Evolutionary conservation across 2,329 filamentous ascomycete species (phyloP), one percentile per base, ranked within the genome.

Genomic region (Tolypocladium tropicale): DNA sequence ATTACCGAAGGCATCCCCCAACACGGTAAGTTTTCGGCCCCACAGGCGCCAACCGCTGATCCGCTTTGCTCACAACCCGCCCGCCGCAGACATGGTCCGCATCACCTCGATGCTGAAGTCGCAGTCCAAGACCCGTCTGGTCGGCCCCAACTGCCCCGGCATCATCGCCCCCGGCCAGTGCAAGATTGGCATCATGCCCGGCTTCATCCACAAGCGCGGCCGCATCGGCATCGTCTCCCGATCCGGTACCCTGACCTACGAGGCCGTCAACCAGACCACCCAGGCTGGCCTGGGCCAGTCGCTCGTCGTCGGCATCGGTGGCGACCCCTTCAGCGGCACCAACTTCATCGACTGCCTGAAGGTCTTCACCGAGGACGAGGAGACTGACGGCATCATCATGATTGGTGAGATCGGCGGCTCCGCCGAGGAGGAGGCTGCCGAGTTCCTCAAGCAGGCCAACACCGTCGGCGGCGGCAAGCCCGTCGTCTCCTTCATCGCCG

Each of bases 311-410:
- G 94, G 94, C 70, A 97, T 99, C 68, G 94, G 94, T 62, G 94
- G 94, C 78, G 94, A 99, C 78, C 94, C 94, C 67, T 99, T 99
- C 83, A 93, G 88, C 69, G 94, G 94, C 67, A 97, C 94, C 76
- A 97, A 96, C 84, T 99, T 97, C 81, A 97, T 99, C 77, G 94
- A 99, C 83, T 96, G 93, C 82, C 82, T 99, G 67, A 89, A 90
- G 72, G 90, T 97, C 71, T 99, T 99, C 85, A 84, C 96, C 67
- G 81, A 95, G 74, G 94, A 99, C 74, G 82, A 88, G 73, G 90
- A 96, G 79, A 99, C 94, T 41, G 94, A 99, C 72, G 94, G 94
- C 71, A 96, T 99, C 78, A 96, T 99, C 79, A 96, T 99, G 94
- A 97, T 99, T 73, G 94, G 94, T 72, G 94, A 97, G 80, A 97